Evolutionary conservation across 2,329 filamentous ascomycete species (phyloP).

Genomic region (Calonectria pauciramosa): DNA sequence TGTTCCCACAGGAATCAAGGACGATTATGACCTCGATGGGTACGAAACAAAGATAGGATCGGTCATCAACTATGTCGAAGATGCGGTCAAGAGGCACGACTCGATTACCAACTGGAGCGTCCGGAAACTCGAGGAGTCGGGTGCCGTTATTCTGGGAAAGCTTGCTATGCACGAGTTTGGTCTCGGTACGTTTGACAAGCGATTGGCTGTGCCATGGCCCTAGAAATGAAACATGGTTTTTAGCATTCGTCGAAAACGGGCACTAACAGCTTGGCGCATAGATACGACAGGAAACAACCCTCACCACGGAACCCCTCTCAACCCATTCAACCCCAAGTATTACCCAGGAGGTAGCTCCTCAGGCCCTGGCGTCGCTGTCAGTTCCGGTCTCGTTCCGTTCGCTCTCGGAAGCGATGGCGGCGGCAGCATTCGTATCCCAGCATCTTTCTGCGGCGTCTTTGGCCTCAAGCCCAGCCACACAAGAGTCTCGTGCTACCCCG

Average conservation of each 20-base stretch:
- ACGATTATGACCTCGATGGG: conserved; percentile 82
- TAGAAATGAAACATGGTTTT: neutral
- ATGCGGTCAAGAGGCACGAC: conserved; percentile 53
- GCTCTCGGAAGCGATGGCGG: conserved; percentile 81
- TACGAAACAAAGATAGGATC: conserved; percentile 78
- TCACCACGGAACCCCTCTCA: conserved; percentile 79
- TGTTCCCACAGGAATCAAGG: conserved; percentile 81
- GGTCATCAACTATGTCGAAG: conserved; percentile 68
- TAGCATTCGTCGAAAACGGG: no score
- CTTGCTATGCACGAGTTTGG: conserved; percentile 84
- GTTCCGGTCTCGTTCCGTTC: conserved; percentile 77
- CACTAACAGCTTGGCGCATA: conserved; percentile 44
- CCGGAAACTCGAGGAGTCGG: conserved; percentile 76
- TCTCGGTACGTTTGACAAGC: conserved; percentile 64
- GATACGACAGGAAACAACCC: conserved; percentile 84
- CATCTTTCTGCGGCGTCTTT: conserved; percentile 79
- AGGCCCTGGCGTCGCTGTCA: conserved; percentile 79
- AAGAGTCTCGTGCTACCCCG: conserved; percentile 74
- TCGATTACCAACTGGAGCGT: conserved; percentile 77
- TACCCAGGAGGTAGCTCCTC: conserved; percentile 85
- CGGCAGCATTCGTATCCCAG: conserved; percentile 80
- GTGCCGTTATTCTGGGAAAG: conserved; percentile 80
- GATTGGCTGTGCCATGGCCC: neutral
- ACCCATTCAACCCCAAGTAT: conserved; percentile 80
- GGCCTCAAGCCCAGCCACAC: conserved; percentile 80